Base-by-base conservation (phyloP, 2,329 filamentous ascomycete species). In the Aspergillus glaucus region DNA sequence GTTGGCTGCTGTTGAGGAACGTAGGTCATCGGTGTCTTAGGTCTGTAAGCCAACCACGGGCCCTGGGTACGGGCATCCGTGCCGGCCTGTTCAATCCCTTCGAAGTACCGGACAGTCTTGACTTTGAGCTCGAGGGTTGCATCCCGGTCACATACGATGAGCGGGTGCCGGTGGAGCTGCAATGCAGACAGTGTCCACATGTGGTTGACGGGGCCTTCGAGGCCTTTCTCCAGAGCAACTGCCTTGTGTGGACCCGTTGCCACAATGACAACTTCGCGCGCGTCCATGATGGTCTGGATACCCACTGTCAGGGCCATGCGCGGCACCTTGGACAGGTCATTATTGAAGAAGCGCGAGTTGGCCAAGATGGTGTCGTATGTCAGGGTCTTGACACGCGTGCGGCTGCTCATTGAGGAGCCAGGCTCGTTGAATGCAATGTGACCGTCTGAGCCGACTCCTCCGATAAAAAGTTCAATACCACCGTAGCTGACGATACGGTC, bases 361-460 rank as follows among this genome's bases (percentile, higher is more conserved):
- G 88, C 88, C 4, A 91, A 73, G 51, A 93, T 89, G 2, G 88
- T 94, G 69, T 93, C 88, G 63, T 91, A 90, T 36, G 88, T 87
- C 45, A 94, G 74, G 1, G 88, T 93, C 79, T 93, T 93, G 63
- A 93, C 87, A 52, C 88, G 79, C 10, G 88, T 94, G 43, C 87
- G 80, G 49, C 85, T 89, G 57, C 80, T 79, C 52, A 94, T 73
- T 51, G 84, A 88, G 9, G 86, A 90, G 37, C 88, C 88, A 3
- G 88, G 88, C 70, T 94, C 88, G 69, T 94, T 94, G 79, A 94
- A 94, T 44, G 88, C 88, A 55, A 94, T 88, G 69, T 94, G 88
- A 4, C 88, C 88, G 64, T 94, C 88, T 48, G 88, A 85, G 26
- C 88, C 88, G 48, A 94, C 89, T 39, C 88, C 88, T 14, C 87